These are phyloP conservation scores for Ceratocystis lukuohia DNA, from an alignment of 2,329 filamentous ascomycete genomes.

Conservation along the genomic window DNA sequence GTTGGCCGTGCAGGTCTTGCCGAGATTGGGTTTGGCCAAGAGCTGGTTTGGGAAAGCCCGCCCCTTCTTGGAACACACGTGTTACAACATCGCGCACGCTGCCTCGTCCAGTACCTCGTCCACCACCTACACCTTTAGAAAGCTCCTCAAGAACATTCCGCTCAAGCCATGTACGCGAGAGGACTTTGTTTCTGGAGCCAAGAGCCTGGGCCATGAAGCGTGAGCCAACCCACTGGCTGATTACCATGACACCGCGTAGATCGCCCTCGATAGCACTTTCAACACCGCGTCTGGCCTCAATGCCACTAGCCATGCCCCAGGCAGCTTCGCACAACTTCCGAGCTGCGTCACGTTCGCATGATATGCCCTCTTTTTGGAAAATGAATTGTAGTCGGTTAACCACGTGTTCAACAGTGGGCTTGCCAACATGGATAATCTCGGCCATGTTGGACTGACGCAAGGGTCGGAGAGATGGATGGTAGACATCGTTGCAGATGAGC, in stretches of 20 bases:
- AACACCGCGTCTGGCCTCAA: slow-evolving; percentile 53
- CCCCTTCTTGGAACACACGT: slow-evolving; percentile 66
- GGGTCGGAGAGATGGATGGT: slow-evolving; percentile 75
- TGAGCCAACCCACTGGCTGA: slow-evolving; percentile 73
- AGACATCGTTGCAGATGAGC: slow-evolving; percentile 93
- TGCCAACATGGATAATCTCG: slow-evolving; percentile 83
- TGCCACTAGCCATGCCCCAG: slow-evolving; percentile 64
- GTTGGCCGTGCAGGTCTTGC: slow-evolving; percentile 37
- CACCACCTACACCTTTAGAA: slow-evolving; percentile 55
- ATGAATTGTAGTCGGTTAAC: slow-evolving; percentile 67
- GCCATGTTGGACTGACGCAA: slow-evolving; percentile 74
- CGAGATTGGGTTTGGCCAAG: slow-evolving; percentile 25
- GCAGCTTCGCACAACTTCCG: slow-evolving; percentile 70
- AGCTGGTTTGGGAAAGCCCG: slow-evolving; percentile 55
- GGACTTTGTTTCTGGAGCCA: slow-evolving; percentile 29
- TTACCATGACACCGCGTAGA: slow-evolving; percentile 70
- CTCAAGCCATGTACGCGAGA: slow-evolving; percentile 69
- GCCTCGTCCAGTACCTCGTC: slow-evolving; percentile 58
- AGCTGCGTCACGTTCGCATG: slow-evolving; percentile 78
- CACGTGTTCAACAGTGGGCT: slow-evolving; percentile 75
- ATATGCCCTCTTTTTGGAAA: slow-evolving; percentile 79
- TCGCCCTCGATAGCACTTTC: slow-evolving; percentile 59
- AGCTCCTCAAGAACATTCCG: slow-evolving; percentile 55
- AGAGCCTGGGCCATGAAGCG: slow-evolving; percentile 43
- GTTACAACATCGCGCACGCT: slow-evolving; percentile 61